Conservation (phyloP, 331 rosid species). For the Malus hybrid region DNA sequence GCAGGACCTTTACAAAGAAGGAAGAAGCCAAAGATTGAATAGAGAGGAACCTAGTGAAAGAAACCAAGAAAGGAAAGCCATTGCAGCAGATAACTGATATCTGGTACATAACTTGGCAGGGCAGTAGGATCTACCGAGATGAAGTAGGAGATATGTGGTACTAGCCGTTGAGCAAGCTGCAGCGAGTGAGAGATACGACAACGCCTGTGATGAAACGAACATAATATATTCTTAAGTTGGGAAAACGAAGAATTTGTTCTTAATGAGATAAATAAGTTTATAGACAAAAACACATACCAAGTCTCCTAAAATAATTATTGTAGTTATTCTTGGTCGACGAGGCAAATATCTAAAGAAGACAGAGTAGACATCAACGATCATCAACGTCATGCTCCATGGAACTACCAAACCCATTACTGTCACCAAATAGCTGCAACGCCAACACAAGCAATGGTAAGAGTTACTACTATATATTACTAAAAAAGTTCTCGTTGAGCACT, state of each 20-base stretch:
- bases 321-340: conserved; percentile 42
- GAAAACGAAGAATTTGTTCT: neutral
- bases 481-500: neutral
- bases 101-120: conserved; percentile 50
- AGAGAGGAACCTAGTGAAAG: conserved; percentile 55
- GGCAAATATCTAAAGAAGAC: conserved; percentile 55
- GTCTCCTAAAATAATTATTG: conserved; percentile 54
- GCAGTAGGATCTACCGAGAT: conserved; percentile 37
- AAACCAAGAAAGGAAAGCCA: conserved; percentile 92
- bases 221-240: neutral
- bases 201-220: conserved; percentile 37
- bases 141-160: conserved; percentile 40
- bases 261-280: neutral
- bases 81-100: conserved; percentile 69
- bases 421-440: conserved; percentile 65
- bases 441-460: conserved; percentile 19
- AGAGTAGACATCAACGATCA: conserved; percentile 67
- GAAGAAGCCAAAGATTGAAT: conserved; percentile 79
- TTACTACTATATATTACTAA: neutral
- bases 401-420: conserved; percentile 88
- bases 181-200: conserved; percentile 60
- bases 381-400: conserved; percentile 87
- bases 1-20: conserved; percentile 38
- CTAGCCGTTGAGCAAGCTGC: conserved; percentile 85
- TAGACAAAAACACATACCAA: conserved; percentile 38